Evolutionary conservation across 345 rosid species (phyloP), one percentile per base, ranked within the genome.

Genomic region (Gossypium stocksii): DNA sequence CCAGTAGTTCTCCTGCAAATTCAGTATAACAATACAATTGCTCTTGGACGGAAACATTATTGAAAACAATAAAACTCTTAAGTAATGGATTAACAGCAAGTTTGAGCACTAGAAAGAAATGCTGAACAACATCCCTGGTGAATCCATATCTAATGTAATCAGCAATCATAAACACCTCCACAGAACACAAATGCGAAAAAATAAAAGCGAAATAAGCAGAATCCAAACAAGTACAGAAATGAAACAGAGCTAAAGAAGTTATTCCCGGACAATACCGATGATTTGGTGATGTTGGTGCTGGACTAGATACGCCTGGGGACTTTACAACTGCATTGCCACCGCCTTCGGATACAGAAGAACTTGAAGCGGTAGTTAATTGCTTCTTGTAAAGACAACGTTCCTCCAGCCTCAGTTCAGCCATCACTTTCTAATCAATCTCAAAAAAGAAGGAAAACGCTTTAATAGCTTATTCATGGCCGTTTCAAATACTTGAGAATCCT

Each of bases 1-100:
- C 99, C 99, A 17, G 88, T 91, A 20, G 90, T 93, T 81, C 99
- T 91, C 90, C 99, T 96, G 78, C 80, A 85, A 79, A 66, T 20
- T 58, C 51, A 74, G 68, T 76, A 43, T 48, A 73, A 48, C 74
- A 53, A 53, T 53, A 79, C 66, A 77, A 22, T 59, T 66, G 60
- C 53, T 62, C 52, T 54, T 64, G 38, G 68, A 23, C 9, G 54
- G 51, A 48, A 63, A 61, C 25, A 51, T 61, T 11, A 16, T 63
- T 72, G 54, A 68, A 70, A 60, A 65, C 44, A 69, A 64, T 46
- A 44, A 66, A 75, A 79, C 17, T 13, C 73, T 34, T 54, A 73
- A n/a, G 12, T 17, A 76, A 63, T 46, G 46, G 34, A 1, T 34
- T 46, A 27, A 60, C 22, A 2, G 22, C 44, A 45, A 62, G 29